A percentile compares a stretch with the other conserved stretches of the same genome.
Conservation (phyloP, 179 eudicot species). For the Nepenthes alata region DNA sequence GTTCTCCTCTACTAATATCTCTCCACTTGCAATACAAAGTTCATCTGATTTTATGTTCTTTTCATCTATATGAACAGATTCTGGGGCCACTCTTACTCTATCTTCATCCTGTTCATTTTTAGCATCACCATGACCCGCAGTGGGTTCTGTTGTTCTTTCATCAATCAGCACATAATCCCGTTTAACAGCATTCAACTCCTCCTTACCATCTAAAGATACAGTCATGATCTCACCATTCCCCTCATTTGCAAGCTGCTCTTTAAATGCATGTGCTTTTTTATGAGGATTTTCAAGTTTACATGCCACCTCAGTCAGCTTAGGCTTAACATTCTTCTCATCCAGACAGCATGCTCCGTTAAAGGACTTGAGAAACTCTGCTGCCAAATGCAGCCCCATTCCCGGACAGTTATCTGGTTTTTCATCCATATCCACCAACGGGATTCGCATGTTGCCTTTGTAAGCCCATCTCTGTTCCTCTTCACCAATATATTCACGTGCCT, state of each 20-base stretch:
- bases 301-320: constrained; percentile 8
- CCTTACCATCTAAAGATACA: constrained; percentile 13
- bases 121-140: constrained; percentile 13
- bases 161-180: constrained; percentile 17
- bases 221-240: constrained; percentile 12
- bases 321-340: constrained; percentile 12
- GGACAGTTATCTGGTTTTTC: constrained; percentile 9
- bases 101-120: constrained; percentile 12
- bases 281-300: constrained; percentile 6
- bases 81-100: constrained; percentile 10
- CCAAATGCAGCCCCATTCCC: constrained; percentile 8
- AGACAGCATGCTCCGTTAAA: constrained; percentile 16
- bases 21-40: constrained; percentile 11
- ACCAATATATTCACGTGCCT: constrained; percentile 1
- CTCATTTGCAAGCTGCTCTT: constrained; percentile 11
- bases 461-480: constrained; percentile 6
- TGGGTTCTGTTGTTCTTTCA: constrained; percentile 14
- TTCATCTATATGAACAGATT: constrained; percentile 17
- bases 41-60: constrained; percentile 13
- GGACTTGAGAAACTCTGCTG: constrained; percentile 11
- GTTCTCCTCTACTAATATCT: constrained; percentile 11
- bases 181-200: constrained; percentile 19
- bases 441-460: constrained; percentile 1
- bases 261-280: constrained; percentile 11
- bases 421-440: constrained; percentile 8